Evolutionary conservation across 805 yeast genomes (phyloP), one percentile per base, ranked within the genome.

Genomic region (Kuraishia floccosa): DNA sequence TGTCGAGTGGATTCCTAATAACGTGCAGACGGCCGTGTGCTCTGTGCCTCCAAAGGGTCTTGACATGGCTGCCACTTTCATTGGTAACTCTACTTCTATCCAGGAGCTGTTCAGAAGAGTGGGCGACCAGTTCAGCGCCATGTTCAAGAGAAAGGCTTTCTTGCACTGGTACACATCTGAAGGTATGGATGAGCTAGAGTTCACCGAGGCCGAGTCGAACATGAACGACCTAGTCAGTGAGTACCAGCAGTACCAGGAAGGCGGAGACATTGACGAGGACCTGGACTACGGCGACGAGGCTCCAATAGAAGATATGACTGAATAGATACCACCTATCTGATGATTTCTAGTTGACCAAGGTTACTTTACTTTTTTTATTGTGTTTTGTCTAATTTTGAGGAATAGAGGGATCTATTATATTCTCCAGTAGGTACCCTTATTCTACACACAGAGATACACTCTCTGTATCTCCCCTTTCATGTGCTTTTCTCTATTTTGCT

Each of bases 181-280:
- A 60, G 96, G 96, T 64, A 86, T 86, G 96, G 96, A 86, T 51
- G 93, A 80, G 62, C 69, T 77, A 67, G 96, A 86, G 63, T 86
- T 86, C 58, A 73, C 85, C 35, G 96, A 86, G 64, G 96, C 96
- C 32, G 93, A 84, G 62, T 76, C 89, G 33, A 82, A 86, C 55
- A 75, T 86, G 86, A 72, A 71, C 44, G 96, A 86, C 59, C 67
- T 86, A 51, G 86, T 85, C 34, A 72, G 77, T 50, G 96, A 86
- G 60, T 77, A 86, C 54, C 91, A 83, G 63, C 95, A 86, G 62
- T 83, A 85, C 63, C 94, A 85, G 67, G 89, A 79, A 32, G 70
- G 75, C 35, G 68, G 71, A 34, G 87, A 76, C 43, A 82, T 80
- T 35, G 94, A 80, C 40, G 86, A 78, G 47, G 80, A 73, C 43